Base-by-base conservation (phyloP, 805 yeast genomes). In the Candida qinlingensis region DNA sequence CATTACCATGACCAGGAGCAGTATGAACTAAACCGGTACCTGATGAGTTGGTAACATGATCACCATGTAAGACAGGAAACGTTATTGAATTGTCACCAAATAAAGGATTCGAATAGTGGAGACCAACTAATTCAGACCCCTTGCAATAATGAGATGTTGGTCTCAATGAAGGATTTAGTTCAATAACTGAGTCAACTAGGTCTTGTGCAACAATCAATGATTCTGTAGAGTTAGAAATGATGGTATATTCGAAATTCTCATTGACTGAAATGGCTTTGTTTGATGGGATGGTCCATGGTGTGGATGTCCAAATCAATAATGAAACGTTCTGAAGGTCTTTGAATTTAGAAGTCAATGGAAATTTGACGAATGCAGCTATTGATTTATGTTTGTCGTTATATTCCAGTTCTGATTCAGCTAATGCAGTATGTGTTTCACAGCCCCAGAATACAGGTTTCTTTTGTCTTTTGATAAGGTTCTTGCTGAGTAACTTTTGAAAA, bases 401-500 rank as follows among this genome's bases (percentile, higher is more conserved):
- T 61, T 92, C 97, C 49, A 94, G 73, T 64, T 94, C 99, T 25
- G 97, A 92, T 66, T 94, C 99, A 0, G 99, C 99, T 53, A 94
- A 70, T 0, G 98, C 98, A 0, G 99, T 91, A 49, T 80, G 78
- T 3, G 96, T 87, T 60, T 91, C 97, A 53, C 92, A 84, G 1
- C 97, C 96, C 97, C 98, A 94, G 74, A 85, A 94, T 1, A 95
- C 98, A 0, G 99, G 99, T 62, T 90, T 90, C 58, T 85, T 80
- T 61, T 91, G 96, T 58, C 98, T 76, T 44, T 81, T 82, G 37
- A 94, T 79, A 41, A 92, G 68, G 0, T 86, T 85, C 42, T 75
- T 77, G 36, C 75, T 73, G 55, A 87, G 72, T 69, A 94, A 71
- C 50, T 73, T 69, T 47, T 78, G 73, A 64, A 94, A 92, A 0